phyloP scores from a whole-genome alignment of 2,329 filamentous ascomycete species.

The Torrubiellomyces zombiae region DNA sequence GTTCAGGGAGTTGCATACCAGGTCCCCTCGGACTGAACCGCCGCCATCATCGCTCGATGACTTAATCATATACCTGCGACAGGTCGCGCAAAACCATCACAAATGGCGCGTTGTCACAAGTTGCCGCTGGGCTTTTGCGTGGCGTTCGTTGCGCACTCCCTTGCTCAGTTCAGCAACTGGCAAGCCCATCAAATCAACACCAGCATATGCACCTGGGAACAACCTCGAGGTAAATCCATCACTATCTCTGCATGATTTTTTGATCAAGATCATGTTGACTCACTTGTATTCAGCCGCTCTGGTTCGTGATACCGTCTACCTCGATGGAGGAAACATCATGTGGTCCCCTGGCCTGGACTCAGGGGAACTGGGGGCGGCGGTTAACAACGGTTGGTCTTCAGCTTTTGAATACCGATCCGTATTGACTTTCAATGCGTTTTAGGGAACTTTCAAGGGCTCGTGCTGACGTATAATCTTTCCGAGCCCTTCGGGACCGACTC shows the following conservation, averaged over 20 bases:
- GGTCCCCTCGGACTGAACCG: no score
- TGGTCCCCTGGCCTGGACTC: conserved; percentile 35
- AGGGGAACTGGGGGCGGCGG: conserved; percentile 16
- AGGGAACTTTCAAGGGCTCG: conserved; percentile 35
- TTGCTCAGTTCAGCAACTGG: conserved; percentile 32
- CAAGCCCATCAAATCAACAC: conserved; percentile 33
- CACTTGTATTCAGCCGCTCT: conserved; percentile 28
- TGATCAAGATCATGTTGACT: neutral
- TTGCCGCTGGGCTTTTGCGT: conserved; percentile 7
- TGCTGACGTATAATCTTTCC: conserved; percentile 43
- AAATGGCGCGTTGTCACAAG: conserved; percentile 7
- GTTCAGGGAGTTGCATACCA: no score
- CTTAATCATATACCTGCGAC: no score
- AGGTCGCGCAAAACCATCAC: no score
- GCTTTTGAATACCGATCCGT: neutral
- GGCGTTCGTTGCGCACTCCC: conserved; percentile 4
- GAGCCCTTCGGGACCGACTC: conserved; percentile 31
- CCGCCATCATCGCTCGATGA: no score
- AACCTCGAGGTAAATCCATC: conserved; percentile 22
- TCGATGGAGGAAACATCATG: conserved; percentile 43
- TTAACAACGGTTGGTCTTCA: conserved; percentile 24
- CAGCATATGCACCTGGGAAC: conserved; percentile 41
- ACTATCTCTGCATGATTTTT: neutral
- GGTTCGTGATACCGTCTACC: conserved; percentile 44
- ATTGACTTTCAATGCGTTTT: conserved; percentile 4